A percentile compares a stretch with the other conserved stretches of the same genome.
These are phyloP conservation scores for Vigna nakashimae DNA, from an alignment of 306 rosid genomes.

Conservation along the genomic window DNA sequence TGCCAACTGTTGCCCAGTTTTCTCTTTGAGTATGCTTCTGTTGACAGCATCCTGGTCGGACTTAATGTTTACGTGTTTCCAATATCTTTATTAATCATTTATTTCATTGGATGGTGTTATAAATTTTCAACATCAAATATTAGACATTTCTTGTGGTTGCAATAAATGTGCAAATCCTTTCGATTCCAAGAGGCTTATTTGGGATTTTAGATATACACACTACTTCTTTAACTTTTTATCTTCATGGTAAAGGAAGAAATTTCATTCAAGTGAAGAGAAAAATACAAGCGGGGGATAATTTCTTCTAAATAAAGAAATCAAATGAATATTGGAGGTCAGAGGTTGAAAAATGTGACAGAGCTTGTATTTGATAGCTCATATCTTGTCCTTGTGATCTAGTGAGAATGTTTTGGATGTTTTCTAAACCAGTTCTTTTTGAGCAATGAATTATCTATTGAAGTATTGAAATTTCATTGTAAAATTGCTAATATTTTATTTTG, in stretches of 20 bases:
- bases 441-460: constrained; percentile 18
- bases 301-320: constrained; percentile 35
- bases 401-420: constrained; percentile 20
- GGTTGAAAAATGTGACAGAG: constrained; percentile 33
- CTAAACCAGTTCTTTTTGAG: constrained; percentile 35
- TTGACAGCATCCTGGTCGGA: constrained; percentile 32
- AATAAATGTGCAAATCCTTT: constrained; percentile 8
- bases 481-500: constrained; percentile 8
- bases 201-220: constrained; percentile 8
- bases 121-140: constrained; percentile 21
- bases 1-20: constrained; percentile 34
- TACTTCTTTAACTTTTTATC: not conserved
- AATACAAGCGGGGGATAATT: not conserved
- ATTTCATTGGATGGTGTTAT: constrained; percentile 25
- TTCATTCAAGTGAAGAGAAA: not conserved
- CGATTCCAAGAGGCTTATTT: constrained; percentile 27
- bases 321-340: constrained; percentile 27
- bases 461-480: constrained; percentile 7
- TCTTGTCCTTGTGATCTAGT: constrained; percentile 19
- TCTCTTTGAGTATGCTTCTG: constrained; percentile 35
- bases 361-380: constrained; percentile 20
- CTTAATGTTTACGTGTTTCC: constrained; percentile 29
- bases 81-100: constrained; percentile 10
- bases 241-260: constrained; percentile 12
- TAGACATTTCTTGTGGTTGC: constrained; percentile 28